phyloP scores from a whole-genome alignment of 2,329 filamentous ascomycete species.

The Teratosphaeria zuluensis region DNA sequence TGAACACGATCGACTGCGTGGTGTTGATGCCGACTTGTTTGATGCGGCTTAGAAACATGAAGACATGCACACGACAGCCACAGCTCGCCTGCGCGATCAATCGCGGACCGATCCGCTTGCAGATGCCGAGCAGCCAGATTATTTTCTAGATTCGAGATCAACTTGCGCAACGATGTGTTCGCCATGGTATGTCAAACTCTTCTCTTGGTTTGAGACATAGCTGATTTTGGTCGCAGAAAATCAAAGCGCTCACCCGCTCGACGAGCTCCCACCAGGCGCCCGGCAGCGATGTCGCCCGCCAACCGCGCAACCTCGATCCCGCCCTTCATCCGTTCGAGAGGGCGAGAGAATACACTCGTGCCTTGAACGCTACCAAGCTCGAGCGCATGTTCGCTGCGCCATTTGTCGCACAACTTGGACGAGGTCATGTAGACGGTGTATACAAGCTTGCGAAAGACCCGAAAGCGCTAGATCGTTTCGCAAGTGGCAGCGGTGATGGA shows the following conservation, averaged over 20 bases:
- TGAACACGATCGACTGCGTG: neutral
- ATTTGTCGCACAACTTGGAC: constrained; percentile 77
- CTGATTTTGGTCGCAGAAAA: constrained; percentile 34
- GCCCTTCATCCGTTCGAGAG: constrained; percentile 84
- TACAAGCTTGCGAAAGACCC: constrained; percentile 42
- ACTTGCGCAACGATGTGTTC: neutral
- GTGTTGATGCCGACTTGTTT: neutral
- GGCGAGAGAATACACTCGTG: constrained; percentile 72
- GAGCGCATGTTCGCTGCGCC: constrained; percentile 85
- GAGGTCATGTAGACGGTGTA: constrained; percentile 80
- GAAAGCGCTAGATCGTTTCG: constrained; percentile 40
- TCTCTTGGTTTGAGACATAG: neutral
- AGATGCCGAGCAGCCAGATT: neutral
- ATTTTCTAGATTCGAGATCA: neutral
- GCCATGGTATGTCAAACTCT: neutral
- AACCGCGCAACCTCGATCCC: constrained; percentile 67
- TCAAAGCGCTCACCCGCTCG: constrained; percentile 58
- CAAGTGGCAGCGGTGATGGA: constrained; percentile 82
- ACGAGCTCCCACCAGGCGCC: constrained; percentile 55
- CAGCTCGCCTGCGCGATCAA: neutral
- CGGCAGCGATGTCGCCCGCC: constrained; percentile 55
- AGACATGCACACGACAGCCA: neutral
- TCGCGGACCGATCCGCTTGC: neutral
- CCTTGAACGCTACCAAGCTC: constrained; percentile 77
- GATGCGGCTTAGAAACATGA: neutral